Base-by-base conservation (phyloP, 2,329 filamentous ascomycete species). In the Xylariaceae sp. region DNA sequence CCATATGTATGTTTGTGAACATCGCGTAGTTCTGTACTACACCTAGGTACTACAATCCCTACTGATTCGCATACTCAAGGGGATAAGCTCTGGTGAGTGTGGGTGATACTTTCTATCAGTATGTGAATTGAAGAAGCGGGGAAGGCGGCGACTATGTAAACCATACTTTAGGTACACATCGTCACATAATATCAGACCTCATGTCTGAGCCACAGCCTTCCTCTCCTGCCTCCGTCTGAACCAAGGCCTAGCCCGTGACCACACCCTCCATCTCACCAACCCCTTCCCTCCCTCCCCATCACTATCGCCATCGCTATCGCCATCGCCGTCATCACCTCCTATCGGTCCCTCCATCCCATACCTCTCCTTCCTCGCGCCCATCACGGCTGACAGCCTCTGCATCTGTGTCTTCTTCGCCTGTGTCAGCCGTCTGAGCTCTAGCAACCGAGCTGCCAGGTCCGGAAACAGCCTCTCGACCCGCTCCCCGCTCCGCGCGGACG, bases 401-500 rank as follows among this genome's bases (percentile, higher is more conserved):
- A 51, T 44, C 13, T 47, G 40, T 41, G 57, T 13, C 36, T 19
- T 24, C 19, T 43, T 30, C 28, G 19, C 16, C 28, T 18, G 26
- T 22, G 31, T 7, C 35, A n/a, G 19, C 15, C 51, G 51, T 39
- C 55, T 50, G n/a, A 56, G 43, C 41, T 48, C 48, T n/a, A 69
- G 49, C 12, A 66, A 51, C 41, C 67, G 62, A 9, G 48, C 51
- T 2, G 56, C 64, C 2, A 68, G 38, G 16, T 50, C 44, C 1
- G 56, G 52, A 43, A 69, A 68, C 2, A 67, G 26, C 18, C 45
- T 42, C 12, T 54, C 51, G n/a, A 68, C 53, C 19, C 63, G 60
- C 29, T 62, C 60, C n/a, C 64, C 65, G 15, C 60, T 61, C 38
- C 45, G 51, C 2, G 63, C 62, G 29, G 64, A 66, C 2, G 60